These are phyloP conservation scores for Rhizophora mangle DNA, from an alignment of 345 rosid species.

Conservation along the genomic window DNA sequence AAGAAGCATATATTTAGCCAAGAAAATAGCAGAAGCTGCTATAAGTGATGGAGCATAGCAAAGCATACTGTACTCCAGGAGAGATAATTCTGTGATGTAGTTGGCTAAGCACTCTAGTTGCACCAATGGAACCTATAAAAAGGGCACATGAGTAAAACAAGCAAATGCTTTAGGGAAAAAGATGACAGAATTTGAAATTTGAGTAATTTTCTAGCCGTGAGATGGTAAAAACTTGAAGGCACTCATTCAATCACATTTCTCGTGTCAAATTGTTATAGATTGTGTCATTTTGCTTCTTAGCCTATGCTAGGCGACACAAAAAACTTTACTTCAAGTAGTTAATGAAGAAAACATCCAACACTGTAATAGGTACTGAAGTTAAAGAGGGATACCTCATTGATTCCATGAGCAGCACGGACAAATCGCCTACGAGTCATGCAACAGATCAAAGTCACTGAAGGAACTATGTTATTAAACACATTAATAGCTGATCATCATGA, in stretches of 20 bases:
- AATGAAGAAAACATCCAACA: not conserved
- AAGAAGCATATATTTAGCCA: conserved; percentile 60
- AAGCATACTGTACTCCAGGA: conserved; percentile 79
- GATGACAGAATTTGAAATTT: not conserved
- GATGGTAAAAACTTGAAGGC: no score
- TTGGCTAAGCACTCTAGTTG: conserved; percentile 79
- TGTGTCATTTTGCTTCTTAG: no score
- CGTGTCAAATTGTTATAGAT: no score
- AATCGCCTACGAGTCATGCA: conserved; percentile 58
- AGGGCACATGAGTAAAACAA: not conserved
- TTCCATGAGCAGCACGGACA: conserved; percentile 82
- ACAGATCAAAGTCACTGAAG: conserved; percentile 14
- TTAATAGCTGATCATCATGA: not conserved
- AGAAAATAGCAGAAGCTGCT: conserved; percentile 85
- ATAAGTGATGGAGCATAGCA: conserved; percentile 66
- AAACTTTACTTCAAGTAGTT: no score
- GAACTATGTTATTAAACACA: not conserved
- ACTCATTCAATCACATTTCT: no score
- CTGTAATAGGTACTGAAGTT: not conserved
- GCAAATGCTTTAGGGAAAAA: not conserved
- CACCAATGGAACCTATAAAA: conserved; percentile 53
- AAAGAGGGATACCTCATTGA: conserved; percentile 57
- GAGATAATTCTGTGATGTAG: conserved; percentile 71
- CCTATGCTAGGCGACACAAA: no score
- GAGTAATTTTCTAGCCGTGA: no score